A percentile compares a stretch with the other conserved stretches of the same genome.
These are phyloP conservation scores for Solanum hybrid DNA, from an alignment of 305 asterid genomes.

Conservation along the genomic window DNA sequence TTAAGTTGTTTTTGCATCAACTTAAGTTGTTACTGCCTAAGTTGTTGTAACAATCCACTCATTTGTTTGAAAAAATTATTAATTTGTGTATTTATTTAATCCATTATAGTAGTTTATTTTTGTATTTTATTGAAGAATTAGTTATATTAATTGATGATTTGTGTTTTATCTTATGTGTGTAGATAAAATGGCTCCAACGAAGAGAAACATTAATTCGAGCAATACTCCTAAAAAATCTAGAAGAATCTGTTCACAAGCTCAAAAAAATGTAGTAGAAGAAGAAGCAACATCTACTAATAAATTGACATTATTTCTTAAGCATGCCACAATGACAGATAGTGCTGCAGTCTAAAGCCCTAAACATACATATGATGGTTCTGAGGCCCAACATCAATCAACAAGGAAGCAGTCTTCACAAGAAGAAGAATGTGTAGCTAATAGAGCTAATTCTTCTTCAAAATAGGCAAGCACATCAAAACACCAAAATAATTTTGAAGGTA, in stretches of 20 bases:
- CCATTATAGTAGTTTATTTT: not conserved
- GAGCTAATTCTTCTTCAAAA: not conserved
- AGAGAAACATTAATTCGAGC: not conserved
- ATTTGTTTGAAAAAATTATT: no score
- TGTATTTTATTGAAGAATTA: no score
- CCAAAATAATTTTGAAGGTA: not conserved
- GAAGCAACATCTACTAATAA: not conserved
- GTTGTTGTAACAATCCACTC: not conserved
- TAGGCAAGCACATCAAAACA: not conserved
- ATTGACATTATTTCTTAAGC: not conserved
- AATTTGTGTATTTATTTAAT: not conserved
- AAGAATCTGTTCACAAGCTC: not conserved
- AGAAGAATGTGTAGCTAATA: not conserved
- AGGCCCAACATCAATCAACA: not conserved
- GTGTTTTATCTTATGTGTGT: not conserved
- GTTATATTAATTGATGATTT: no score
- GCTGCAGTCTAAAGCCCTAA: not conserved
- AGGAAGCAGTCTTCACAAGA: not conserved
- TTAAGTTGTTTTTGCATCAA: not conserved
- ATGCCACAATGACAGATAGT: not conserved
- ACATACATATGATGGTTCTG: not conserved
- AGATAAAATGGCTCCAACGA: not conserved
- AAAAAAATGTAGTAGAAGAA: not conserved
- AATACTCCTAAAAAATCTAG: not conserved
- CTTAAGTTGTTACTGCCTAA: not conserved